Evolutionary conservation across 305 asterid species (phyloP), one percentile per base, ranked within the genome.

Genomic region (Salvia sclarea): DNA sequence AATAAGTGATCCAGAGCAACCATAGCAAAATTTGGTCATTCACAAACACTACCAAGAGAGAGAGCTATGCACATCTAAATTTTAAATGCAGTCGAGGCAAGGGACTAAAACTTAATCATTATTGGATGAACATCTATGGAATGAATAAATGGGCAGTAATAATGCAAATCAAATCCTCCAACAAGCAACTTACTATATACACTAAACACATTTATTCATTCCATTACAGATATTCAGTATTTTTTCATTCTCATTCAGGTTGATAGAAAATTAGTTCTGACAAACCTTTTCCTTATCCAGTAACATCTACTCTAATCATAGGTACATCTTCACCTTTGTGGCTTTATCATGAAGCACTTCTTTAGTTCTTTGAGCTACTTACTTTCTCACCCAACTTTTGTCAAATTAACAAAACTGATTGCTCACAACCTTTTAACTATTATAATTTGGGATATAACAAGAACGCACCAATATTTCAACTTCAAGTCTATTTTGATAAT

Each of bases 1-100:
- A 30, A 50, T 50, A 50, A 57, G 24, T 18, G 52, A 22, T 55
- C 31, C 33, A 60, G 50, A 74, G 69, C 64, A 30, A 38, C 14
- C 30, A 17, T 4, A 30, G n/a, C 18, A 30, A 58, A 64, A 57
- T 3, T 7, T 10, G 18, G 54, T 17, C 72, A 43, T 41, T 31
- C 4, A 33, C 45, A n/a, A 14, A 60, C 30, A 31, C 56, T 28
- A 50, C 31, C 52, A 60, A 47, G 11, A 9, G 41, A 59, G 31
- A 47, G 18, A 31, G 62, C 25, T 53, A 65, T 49, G 58, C 69
- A 61, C 47, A 71, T 45, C 49, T 31, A 54, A 61, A 49, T 33
- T 24, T 20, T 43, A 14, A 62, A 43, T 21, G 37, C 37, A 71
- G 11, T 45, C 45, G 28, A 13, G 20, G 12, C 16, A 28, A 52